Percentiles rank a stretch among this genome's conserved stretches.
These are phyloP conservation scores for Clitocybe nebularis DNA, from an alignment of 1,284 basidiomycete genomes.

Conservation along the genomic window DNA sequence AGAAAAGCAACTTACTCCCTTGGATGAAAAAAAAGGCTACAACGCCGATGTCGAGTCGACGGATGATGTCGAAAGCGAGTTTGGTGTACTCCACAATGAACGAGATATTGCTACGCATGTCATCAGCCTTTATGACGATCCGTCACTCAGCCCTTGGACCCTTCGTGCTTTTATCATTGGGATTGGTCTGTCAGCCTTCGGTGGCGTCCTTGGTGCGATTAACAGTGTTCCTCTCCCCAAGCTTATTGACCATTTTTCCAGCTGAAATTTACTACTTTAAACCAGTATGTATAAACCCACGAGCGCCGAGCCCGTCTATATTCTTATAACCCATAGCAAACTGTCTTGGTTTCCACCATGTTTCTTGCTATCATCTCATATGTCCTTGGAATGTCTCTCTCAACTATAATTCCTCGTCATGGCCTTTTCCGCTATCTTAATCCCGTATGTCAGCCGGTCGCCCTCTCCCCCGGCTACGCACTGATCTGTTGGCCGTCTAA, in stretches of 20 bases:
- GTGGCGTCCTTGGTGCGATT: slow-evolving; percentile 42
- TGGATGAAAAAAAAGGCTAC: slow-evolving; percentile 11
- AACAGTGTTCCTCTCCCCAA: slow-evolving; percentile 16
- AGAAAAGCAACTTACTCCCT: slow-evolving; percentile 22
- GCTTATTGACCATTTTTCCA: slow-evolving; percentile 14
- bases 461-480: slow-evolving; percentile 21
- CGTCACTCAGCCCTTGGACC: slow-evolving; percentile 53
- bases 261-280: slow-evolving; percentile 65
- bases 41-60: slow-evolving; percentile 30
- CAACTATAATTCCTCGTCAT: slow-evolving; percentile 42
- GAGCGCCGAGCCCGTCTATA: background rate
- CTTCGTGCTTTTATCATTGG: slow-evolving; percentile 59
- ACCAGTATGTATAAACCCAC: too few species aligned
- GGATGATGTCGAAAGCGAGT: slow-evolving; percentile 23
- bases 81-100: slow-evolving; percentile 35
- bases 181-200: slow-evolving; percentile 56
- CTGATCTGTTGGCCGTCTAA: slow-evolving; percentile 12
- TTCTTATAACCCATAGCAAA: slow-evolving; percentile 33
- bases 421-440: slow-evolving; percentile 53
- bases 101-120: slow-evolving; percentile 50
- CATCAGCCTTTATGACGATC: slow-evolving; percentile 53
- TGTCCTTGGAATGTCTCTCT: slow-evolving; percentile 36
- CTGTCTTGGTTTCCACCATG: slow-evolving; percentile 43
- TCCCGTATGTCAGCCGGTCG: slow-evolving; percentile 40
- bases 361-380: slow-evolving; percentile 50